Percentiles rank a stretch among this genome's conserved stretches.
These are phyloP conservation scores for Camellia granthamiana DNA, from an alignment of 148 eudicot species.

Conservation along the genomic window DNA sequence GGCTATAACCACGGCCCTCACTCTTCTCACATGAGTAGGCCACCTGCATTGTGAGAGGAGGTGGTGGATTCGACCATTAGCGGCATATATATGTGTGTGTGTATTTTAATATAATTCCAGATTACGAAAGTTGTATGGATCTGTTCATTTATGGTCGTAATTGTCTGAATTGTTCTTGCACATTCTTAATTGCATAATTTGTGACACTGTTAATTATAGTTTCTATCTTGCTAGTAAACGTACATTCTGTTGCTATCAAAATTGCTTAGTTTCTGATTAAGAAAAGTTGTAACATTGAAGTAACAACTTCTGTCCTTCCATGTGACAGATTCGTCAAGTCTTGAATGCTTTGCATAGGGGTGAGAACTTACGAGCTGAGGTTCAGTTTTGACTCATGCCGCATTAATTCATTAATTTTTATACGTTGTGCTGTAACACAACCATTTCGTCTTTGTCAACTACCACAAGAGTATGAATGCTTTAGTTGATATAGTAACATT, in stretches of 20 bases:
- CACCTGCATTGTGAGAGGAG: not conserved
- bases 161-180: not conserved
- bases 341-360: constrained; percentile 50
- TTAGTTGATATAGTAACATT: not conserved
- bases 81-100: not conserved
- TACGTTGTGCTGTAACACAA: not conserved
- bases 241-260: not conserved
- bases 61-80: not conserved
- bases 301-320: not conserved
- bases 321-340: constrained; percentile 51
- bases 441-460: not conserved
- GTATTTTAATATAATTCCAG: not conserved
- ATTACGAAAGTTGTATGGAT: not conserved
- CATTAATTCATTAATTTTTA: not conserved
- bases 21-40: not conserved
- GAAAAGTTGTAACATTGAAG: not conserved
- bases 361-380: constrained; percentile 47
- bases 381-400: constrained; percentile 18
- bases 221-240: not conserved
- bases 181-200: not conserved
- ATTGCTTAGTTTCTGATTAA: not conserved
- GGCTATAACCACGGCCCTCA: not conserved
- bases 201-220: not conserved
- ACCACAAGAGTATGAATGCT: not conserved
- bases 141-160: not conserved